Base-by-base conservation (phyloP, 352 stramenopile species). In the Detonula confervacea region DNA sequence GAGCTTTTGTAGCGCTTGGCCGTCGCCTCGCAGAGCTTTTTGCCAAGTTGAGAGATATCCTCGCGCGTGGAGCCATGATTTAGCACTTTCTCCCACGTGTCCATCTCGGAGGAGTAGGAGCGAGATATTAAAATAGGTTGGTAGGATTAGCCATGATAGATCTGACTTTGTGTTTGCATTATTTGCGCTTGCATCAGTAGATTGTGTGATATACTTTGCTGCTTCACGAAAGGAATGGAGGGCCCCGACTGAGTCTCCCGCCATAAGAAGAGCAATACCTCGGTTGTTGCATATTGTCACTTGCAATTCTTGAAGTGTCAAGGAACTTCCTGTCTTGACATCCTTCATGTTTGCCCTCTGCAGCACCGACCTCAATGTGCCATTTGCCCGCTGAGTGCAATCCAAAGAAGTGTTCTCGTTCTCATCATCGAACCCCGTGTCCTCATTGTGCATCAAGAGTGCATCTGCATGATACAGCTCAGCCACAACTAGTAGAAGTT, bases 41-140 rank as follows among this genome's bases (percentile, higher is more conserved):
- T 80, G 62, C 77, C 70, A 84, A 25, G 16, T 64, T 0, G 24
- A 18, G n/a, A 68, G 35, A 56, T 77, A 14, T 16, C 71, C 65
- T 16, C 77, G 73, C 7, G 59, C 57, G 29, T 37, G 30, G 33
- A 84, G 77, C 77, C 77, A 84, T 18, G 52, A 44, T 33, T 63
- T 73, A 3, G 70, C 63, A 30, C 63, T 69, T 64, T 78, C 71
- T 11, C 81, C 70, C 22, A 77, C 29, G 14, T 54, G 70, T 33
- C 77, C 77, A 60, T 81, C 64, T 37, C 65, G 57, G 7, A 80
- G 44, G 14, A 73, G 54, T 1, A 84, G 39, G 16, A 84, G 57
- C 6, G 77, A 76, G 20, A 80, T 61, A 71, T 84, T 84, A 20
- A 84, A 84, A 37, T 67, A 60, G 7, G 65, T 70, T 54, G 77